Evolutionary conservation across 208 protist genomes (phyloP).

Genomic region (Endotrypanum monterogeii): DNA sequence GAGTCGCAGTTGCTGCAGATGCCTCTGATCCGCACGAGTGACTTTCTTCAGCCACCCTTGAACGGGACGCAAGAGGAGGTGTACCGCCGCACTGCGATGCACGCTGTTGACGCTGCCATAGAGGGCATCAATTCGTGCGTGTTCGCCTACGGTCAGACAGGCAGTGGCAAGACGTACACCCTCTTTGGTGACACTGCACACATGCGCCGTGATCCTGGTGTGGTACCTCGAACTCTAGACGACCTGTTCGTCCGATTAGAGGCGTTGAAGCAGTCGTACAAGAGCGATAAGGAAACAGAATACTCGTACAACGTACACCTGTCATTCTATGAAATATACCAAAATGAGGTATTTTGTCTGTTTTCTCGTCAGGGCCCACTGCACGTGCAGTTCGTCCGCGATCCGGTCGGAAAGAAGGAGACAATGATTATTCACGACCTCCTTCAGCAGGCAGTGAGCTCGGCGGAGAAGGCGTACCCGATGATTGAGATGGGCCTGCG

Average conservation of each 20-base stretch:
- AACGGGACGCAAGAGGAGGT: slow-evolving; percentile 79
- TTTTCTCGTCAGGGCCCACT: slow-evolving; percentile 70
- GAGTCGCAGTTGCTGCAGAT: slow-evolving; percentile 51
- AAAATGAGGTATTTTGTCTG: slow-evolving; percentile 78
- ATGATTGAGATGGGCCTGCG: slow-evolving; percentile 85
- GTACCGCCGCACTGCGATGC: slow-evolving; percentile 63
- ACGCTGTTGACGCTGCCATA: slow-evolving; percentile 71
- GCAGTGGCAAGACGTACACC: slow-evolving; percentile 16
- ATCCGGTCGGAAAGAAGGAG: slow-evolving; percentile 52
- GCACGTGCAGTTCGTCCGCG: slow-evolving; percentile 59
- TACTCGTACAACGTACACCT: slow-evolving; percentile 69
- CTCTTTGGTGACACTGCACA: slow-evolving; percentile 74
- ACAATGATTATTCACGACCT: slow-evolving; percentile 71
- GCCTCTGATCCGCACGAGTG: slow-evolving; percentile 62
- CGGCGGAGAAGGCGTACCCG: slow-evolving; percentile 56
- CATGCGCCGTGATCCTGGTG: slow-evolving; percentile 62
- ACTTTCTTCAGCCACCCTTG: slow-evolving; percentile 65
- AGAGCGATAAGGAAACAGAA: slow-evolving; percentile 34
- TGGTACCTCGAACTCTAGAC: slow-evolving; percentile 69
- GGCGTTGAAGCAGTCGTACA: slow-evolving; percentile 35
- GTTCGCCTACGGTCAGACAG: slow-evolving; percentile 14
- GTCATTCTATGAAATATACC: slow-evolving; percentile 85
- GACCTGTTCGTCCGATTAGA: slow-evolving; percentile 73
- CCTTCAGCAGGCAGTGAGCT: slow-evolving; percentile 51
- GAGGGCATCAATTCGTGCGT: slow-evolving; percentile 79